These are phyloP conservation scores for Colletotrichum tropicale DNA, from an alignment of 2,329 filamentous ascomycete genomes.

Conservation along the genomic window DNA sequence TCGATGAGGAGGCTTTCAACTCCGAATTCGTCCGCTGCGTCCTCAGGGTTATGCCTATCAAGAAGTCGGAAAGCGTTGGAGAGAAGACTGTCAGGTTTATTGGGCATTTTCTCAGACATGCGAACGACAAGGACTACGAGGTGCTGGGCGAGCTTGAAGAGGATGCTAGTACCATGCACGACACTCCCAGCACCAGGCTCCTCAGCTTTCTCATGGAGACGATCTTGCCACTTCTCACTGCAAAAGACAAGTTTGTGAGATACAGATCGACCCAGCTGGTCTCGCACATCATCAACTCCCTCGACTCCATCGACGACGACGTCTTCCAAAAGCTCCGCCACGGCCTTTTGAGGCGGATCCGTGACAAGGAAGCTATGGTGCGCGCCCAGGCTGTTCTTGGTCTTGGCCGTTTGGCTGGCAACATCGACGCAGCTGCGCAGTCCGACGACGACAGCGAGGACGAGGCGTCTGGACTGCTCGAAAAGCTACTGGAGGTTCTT, in stretches of 20 bases:
- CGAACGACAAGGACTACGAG: conserved; percentile 73
- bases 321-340: conserved; percentile 83
- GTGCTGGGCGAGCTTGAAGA: conserved; percentile 68
- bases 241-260: conserved; percentile 92
- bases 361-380: conserved; percentile 93
- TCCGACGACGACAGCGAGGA: conserved; percentile 74
- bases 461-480: conserved; percentile 71
- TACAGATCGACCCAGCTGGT: conserved; percentile 90
- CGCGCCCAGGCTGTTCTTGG: conserved; percentile 91
- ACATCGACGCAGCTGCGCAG: conserved; percentile 73
- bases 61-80: conserved; percentile 88
- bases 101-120: conserved; percentile 81
- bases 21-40: conserved; percentile 84
- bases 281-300: conserved; percentile 88
- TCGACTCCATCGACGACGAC: conserved; percentile 91
- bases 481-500: conserved; percentile 84
- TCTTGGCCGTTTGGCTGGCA: conserved; percentile 82
- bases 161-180: conserved; percentile 73
- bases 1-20: conserved; percentile 88
- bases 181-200: conserved; percentile 84
- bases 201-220: conserved; percentile 75
- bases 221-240: conserved; percentile 75
- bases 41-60: conserved; percentile 81
- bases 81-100: conserved; percentile 87
- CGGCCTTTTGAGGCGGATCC: conserved; percentile 81